Percentiles rank a stretch among this genome's conserved stretches.
Conservation (phyloP, 495 filamentous ascomycete species). For the Lepidopterella palustris region DNA sequence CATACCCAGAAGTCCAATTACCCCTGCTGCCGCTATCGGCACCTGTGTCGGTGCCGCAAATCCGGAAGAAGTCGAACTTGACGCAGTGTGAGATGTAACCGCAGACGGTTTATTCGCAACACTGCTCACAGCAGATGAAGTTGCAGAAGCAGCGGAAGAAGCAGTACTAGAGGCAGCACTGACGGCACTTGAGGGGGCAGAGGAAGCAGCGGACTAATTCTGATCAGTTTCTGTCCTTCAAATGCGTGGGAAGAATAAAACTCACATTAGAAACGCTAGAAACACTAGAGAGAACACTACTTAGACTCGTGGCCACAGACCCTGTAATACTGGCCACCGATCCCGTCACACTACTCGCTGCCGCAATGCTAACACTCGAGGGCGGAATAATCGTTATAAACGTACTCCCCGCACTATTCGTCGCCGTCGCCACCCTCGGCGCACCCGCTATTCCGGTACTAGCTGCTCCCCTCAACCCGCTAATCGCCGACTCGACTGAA, state of each 20-base stretch:
- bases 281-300: not conserved
- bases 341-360: not conserved
- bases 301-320: not conserved
- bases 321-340: not conserved
- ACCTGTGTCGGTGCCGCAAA: slow-evolving; percentile 5
- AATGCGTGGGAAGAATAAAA: not conserved
- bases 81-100: not conserved
- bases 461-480: slow-evolving; percentile 11
- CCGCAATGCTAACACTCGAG: not conserved
- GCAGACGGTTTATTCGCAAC: not conserved
- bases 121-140: not conserved
- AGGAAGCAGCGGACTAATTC: not conserved
- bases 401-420: not conserved
- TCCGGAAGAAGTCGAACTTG: slow-evolving; percentile 4
- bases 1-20: slow-evolving; percentile 6
- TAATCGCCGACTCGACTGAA: slow-evolving; percentile 19
- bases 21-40: slow-evolving; percentile 5
- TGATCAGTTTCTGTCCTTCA: not conserved
- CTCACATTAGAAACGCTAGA: not conserved
- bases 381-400: not conserved
- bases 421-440: not conserved
- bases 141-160: not conserved
- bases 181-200: not conserved
- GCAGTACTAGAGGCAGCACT: not conserved
- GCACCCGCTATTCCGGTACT: slow-evolving; percentile 17